Conservation (phyloP, 2,329 filamentous ascomycete genomes). For the Hymenoscyphus fructigenus region DNA sequence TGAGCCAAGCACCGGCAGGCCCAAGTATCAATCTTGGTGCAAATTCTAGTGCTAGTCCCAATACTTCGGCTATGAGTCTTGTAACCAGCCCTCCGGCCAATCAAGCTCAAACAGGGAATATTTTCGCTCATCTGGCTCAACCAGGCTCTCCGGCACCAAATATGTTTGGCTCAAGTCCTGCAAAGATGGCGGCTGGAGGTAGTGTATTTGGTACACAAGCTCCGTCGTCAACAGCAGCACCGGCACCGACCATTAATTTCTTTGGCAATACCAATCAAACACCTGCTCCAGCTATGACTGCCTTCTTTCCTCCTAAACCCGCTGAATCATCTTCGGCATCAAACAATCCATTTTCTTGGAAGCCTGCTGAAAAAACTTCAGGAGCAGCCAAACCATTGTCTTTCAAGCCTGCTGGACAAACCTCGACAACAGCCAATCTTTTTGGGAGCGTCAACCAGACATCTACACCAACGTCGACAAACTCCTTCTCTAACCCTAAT, state of each 20-base stretch:
- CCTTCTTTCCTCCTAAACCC: too few species aligned
- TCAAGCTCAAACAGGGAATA: not conserved
- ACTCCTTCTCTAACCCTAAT: too few species aligned
- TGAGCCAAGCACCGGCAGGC: constrained; percentile 2
- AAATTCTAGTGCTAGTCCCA: not conserved
- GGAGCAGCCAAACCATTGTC: too few species aligned
- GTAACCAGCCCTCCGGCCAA: not conserved
- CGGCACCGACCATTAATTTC: not conserved
- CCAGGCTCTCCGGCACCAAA: not conserved
- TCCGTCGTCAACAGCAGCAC: not conserved
- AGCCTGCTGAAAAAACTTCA: too few species aligned
- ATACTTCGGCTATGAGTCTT: not conserved
- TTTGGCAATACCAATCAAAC: not conserved
- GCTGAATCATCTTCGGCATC: too few species aligned
- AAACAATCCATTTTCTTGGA: too few species aligned
- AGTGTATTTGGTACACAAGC: not conserved
- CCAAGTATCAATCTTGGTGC: not conserved
- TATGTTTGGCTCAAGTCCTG: constrained; percentile 1
- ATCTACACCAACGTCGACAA: not conserved
- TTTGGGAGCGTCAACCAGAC: not conserved
- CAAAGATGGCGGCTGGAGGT: not conserved
- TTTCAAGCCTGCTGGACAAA: too few species aligned
- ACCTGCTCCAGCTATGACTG: too few species aligned
- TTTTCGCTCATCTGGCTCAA: not conserved
- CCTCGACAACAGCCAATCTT: not conserved